Percentiles rank a stretch among this genome's conserved stretches.
Evolutionary conservation across 2,329 filamentous ascomycete species (phyloP).

Genomic region (Chrysoporthe cubensis): DNA sequence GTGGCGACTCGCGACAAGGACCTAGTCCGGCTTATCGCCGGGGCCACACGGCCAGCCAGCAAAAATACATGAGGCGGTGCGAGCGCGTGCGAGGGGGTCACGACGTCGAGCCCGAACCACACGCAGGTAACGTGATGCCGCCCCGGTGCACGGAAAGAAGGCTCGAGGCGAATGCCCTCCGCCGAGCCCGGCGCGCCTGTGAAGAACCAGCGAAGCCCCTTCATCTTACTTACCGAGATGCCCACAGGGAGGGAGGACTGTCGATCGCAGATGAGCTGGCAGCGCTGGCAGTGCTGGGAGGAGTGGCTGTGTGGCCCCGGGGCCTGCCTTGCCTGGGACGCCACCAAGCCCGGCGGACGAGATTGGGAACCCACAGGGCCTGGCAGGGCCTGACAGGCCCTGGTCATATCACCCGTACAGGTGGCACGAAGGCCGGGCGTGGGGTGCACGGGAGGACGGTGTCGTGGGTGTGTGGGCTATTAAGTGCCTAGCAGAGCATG

Average conservation of each 20-base stretch:
- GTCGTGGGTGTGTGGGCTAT: background rate
- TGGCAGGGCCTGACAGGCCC: background rate
- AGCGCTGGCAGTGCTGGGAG: background rate
- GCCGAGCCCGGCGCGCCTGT: background rate
- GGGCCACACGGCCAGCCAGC: too few relatives aligned
- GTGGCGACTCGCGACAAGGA: background rate
- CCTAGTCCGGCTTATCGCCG: too few relatives aligned
- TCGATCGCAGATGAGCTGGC: background rate
- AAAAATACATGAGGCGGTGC: background rate
- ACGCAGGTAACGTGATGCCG: conserved; percentile 1
- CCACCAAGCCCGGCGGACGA: background rate
- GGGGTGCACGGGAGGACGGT: background rate
- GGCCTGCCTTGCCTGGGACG: too few relatives aligned
- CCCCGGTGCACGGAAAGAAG: background rate
- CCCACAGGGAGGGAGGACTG: background rate
- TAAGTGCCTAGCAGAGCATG: too few relatives aligned
- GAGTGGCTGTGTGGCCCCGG: background rate
- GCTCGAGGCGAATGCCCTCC: background rate
- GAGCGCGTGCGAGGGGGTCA: background rate
- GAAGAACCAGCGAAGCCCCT: background rate
- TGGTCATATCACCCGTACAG: background rate
- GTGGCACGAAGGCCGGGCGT: background rate
- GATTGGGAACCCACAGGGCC: conserved; percentile 1
- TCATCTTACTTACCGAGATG: conserved; percentile 17
- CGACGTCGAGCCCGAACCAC: background rate